A percentile compares a stretch with the other conserved stretches of the same genome.
phyloP scores from a whole-genome alignment of 2,329 filamentous ascomycete species.

The Davidsoniella virescens region DNA sequence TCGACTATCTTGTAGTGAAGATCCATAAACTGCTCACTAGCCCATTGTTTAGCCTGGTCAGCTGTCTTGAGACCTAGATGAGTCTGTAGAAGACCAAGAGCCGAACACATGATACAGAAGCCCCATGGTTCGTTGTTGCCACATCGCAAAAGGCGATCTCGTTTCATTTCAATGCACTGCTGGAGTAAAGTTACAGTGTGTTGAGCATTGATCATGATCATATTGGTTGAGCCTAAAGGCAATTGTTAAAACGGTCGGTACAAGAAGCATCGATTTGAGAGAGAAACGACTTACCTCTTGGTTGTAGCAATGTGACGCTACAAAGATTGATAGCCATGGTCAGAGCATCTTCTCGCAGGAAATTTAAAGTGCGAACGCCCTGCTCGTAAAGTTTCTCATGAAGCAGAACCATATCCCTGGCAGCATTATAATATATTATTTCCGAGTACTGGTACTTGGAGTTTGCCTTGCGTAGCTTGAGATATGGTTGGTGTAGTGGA shows the following conservation, averaged over 20 bases:
- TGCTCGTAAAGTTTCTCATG: constrained; percentile 44
- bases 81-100: constrained; percentile 40
- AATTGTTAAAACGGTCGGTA: not conserved
- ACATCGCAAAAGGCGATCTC: constrained; percentile 42
- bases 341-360: constrained; percentile 42
- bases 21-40: constrained; percentile 42
- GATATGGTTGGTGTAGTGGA: constrained; percentile 42
- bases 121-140: constrained; percentile 50
- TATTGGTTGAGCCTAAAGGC: constrained; percentile 32
- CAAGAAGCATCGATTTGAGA: not conserved
- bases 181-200: constrained; percentile 46
- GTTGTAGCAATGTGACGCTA: constrained; percentile 44
- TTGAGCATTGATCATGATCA: constrained; percentile 45
- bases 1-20: constrained; percentile 41
- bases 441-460: constrained; percentile 47
- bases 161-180: constrained; percentile 43
- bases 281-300: constrained; percentile 18
- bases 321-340: constrained; percentile 45
- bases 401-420: constrained; percentile 44
- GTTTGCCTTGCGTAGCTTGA: constrained; percentile 42
- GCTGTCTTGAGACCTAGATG: constrained; percentile 41
- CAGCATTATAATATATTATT: constrained; percentile 46
- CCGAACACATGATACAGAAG: constrained; percentile 46
- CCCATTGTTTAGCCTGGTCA: constrained; percentile 40
- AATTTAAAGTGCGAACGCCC: constrained; percentile 41